Evolutionary conservation across 2,329 filamentous ascomycete species (phyloP).

Genomic region (Fusarium metavorans): DNA sequence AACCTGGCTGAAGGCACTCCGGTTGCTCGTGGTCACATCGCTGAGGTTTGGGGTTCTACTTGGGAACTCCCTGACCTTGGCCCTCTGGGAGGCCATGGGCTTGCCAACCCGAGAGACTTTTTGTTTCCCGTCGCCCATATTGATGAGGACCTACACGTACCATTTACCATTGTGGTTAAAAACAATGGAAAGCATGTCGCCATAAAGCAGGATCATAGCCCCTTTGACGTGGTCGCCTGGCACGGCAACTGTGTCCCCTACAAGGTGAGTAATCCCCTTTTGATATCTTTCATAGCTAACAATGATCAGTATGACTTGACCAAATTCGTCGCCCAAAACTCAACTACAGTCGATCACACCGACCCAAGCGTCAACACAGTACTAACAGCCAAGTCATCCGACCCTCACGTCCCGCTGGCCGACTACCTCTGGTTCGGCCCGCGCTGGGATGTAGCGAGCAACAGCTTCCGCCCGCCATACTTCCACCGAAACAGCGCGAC

Average conservation of each 20-base stretch:
- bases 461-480: constrained; percentile 7
- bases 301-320: constrained; percentile 18
- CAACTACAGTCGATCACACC: constrained; percentile 16
- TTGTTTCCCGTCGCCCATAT: constrained; percentile 16
- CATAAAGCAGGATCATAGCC: constrained; percentile 22
- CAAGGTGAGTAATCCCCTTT: not conserved
- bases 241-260: constrained; percentile 24
- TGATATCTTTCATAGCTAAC: not conserved
- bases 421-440: constrained; percentile 23
- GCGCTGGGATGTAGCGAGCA: not conserved
- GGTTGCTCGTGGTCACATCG: constrained; percentile 9
- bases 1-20: not conserved
- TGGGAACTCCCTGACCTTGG: constrained; percentile 19
- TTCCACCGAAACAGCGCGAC: constrained; percentile 9
- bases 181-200: constrained; percentile 21
- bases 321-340: constrained; percentile 17
- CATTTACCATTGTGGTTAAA: constrained; percentile 6
- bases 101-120: constrained; percentile 20
- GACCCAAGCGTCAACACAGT: constrained; percentile 19
- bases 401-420: not conserved
- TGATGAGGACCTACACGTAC: not conserved
- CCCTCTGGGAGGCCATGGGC: constrained; percentile 10
- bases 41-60: constrained; percentile 17
- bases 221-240: constrained; percentile 25
- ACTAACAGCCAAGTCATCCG: constrained; percentile 9